Percentiles rank a stretch among this genome's conserved stretches.
These are phyloP conservation scores for Myotisia sp. DNA, from an alignment of 2,329 filamentous ascomycete genomes.

Conservation along the genomic window DNA sequence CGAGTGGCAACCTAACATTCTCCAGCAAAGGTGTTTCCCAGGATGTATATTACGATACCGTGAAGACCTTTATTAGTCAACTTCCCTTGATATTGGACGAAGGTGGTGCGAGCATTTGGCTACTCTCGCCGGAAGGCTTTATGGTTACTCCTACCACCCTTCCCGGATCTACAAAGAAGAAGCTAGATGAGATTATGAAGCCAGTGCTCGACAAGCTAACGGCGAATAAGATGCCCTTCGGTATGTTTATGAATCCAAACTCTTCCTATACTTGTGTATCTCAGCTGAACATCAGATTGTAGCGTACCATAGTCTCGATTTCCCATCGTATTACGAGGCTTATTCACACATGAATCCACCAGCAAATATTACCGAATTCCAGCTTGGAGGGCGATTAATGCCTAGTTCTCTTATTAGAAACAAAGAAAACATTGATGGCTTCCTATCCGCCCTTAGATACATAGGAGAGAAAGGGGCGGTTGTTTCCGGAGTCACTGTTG, in stretches of 20 bases:
- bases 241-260: background rate
- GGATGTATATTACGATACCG: slow-evolving; percentile 1
- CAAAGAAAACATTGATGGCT: background rate
- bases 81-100: background rate
- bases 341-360: background rate
- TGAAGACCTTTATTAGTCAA: background rate
- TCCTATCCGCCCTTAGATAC: background rate
- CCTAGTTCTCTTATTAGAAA: background rate
- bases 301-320: slow-evolving; percentile 15
- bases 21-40: background rate
- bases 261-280: background rate
- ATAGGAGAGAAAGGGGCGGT: slow-evolving; percentile 18
- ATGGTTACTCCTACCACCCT: background rate
- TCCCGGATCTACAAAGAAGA: background rate
- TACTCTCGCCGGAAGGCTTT: background rate
- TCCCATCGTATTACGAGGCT: slow-evolving; percentile 20
- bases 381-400: slow-evolving; percentile 1
- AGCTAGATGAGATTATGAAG: background rate
- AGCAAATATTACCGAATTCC: background rate
- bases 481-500: slow-evolving; percentile 26
- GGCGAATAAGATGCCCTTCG: background rate
- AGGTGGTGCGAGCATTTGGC: background rate
- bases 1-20: slow-evolving; percentile 30
- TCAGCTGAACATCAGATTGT: background rate
- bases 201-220: slow-evolving; percentile 1